These are phyloP conservation scores for Canavalia ensiformis DNA, from an alignment of 306 rosid genomes.

Conservation along the genomic window DNA sequence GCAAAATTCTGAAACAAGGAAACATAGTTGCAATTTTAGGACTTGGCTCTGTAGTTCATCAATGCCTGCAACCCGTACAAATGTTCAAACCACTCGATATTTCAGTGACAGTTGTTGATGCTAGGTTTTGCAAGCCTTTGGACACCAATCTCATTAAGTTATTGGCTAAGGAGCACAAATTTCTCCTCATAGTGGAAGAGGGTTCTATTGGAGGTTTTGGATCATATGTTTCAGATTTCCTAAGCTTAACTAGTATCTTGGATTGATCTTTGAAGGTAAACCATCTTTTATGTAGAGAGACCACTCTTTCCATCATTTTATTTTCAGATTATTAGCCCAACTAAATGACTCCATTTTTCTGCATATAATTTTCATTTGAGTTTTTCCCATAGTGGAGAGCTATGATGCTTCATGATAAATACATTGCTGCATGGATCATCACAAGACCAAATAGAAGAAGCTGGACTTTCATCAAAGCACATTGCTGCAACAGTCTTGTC, in stretches of 20 bases:
- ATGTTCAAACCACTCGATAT: constrained; percentile 57
- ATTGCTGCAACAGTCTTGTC: constrained; percentile 68
- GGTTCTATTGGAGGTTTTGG: constrained; percentile 69
- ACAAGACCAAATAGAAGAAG: too few relatives aligned
- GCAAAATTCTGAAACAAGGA: constrained; percentile 75
- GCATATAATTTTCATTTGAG: constrained; percentile 25
- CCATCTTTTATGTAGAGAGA: background rate
- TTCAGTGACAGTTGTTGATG: constrained; percentile 75
- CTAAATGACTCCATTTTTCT: background rate
- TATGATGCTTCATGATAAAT: constrained; percentile 81
- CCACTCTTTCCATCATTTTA: constrained; percentile 2
- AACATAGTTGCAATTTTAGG: constrained; percentile 76
- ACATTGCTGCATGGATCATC: constrained; percentile 75
- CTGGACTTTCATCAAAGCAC: too few relatives aligned
- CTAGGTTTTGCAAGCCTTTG: constrained; percentile 84
- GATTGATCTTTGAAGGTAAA: constrained; percentile 78
- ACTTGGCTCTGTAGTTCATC: constrained; percentile 74
- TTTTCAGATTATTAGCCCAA: background rate
- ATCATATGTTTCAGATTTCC: constrained; percentile 77
- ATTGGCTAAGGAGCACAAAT: constrained; percentile 71
- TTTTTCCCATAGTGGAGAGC: constrained; percentile 63
- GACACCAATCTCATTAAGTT: constrained; percentile 68
- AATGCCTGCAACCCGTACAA: constrained; percentile 68
- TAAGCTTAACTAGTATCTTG: constrained; percentile 63
- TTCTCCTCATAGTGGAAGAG: constrained; percentile 55